A percentile compares a stretch with the other conserved stretches of the same genome.
Conservation (phyloP, 352 stramenopile genomes). For the Globisporangium splendens region DNA sequence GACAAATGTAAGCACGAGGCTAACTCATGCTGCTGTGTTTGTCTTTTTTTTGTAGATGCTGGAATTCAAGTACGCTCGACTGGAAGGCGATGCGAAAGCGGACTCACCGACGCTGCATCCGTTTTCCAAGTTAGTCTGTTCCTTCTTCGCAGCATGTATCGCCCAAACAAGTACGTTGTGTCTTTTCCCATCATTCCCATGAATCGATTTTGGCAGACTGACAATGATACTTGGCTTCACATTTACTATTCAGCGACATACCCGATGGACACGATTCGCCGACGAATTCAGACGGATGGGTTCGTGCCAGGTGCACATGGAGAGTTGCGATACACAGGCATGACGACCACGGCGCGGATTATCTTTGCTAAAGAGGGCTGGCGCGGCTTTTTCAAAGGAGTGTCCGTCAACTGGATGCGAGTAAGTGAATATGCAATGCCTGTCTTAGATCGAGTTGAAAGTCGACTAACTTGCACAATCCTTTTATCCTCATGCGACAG, state of each 20-base stretch:
- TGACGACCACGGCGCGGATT: constrained; percentile 59
- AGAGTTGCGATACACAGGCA: constrained; percentile 61
- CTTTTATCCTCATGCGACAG: constrained; percentile 23
- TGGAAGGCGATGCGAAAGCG: constrained; percentile 20
- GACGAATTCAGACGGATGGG: constrained; percentile 80
- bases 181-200: background rate
- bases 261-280: constrained; percentile 81
- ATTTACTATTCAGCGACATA: constrained; percentile 54
- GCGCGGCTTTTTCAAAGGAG: constrained; percentile 83
- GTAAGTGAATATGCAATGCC: constrained; percentile 30
- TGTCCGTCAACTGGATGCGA: constrained; percentile 85
- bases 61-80: constrained; percentile 37
- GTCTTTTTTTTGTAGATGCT: constrained; percentile 28
- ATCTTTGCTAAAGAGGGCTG: constrained; percentile 76
- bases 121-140: constrained; percentile 81
- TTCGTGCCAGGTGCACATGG: constrained; percentile 49
- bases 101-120: constrained; percentile 44
- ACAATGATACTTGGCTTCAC: no score
- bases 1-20: background rate
- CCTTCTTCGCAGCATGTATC: constrained; percentile 81
- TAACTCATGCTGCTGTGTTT: background rate
- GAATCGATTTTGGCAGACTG: background rate
- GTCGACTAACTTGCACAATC: no score
- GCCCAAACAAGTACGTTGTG: constrained; percentile 69
- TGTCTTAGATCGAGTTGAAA: background rate